phyloP scores from a whole-genome alignment of 306 rosid genomes.

The Hylodesmum podocarpum region DNA sequence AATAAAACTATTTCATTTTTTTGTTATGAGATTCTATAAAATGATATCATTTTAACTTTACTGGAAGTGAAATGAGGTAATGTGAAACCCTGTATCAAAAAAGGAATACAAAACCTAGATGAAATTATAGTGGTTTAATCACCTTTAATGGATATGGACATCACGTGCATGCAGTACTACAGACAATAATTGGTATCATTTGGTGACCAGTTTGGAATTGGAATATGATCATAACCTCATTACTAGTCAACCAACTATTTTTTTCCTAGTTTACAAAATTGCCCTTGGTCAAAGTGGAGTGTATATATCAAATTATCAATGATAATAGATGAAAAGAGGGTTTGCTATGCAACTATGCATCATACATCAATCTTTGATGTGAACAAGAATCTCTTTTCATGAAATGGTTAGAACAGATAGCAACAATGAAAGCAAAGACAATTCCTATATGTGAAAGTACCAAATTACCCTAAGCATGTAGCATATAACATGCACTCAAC shows the following conservation, averaged over 20 bases:
- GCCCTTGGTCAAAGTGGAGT: constrained; percentile 38
- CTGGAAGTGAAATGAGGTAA: not conserved
- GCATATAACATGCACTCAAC: constrained; percentile 17
- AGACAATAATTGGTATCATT: constrained; percentile 24
- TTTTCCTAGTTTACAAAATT: not conserved
- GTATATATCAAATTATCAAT: too few species aligned
- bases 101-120: not conserved
- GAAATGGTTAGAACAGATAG: constrained; percentile 35
- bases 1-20: not conserved
- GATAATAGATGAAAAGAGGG: not conserved
- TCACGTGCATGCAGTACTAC: constrained; percentile 18
- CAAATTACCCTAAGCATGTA: constrained; percentile 24
- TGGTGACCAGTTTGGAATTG: not conserved
- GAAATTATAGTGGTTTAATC: not conserved
- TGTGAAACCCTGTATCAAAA: not conserved
- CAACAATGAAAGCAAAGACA: constrained; percentile 31
- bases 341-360: constrained; percentile 18
- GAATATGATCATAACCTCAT: not conserved
- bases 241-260: constrained; percentile 35
- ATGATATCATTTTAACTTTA: not conserved
- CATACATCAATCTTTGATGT: constrained; percentile 13
- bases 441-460: not conserved
- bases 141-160: constrained; percentile 13
- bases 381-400: constrained; percentile 22
- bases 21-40: not conserved